Percentiles rank a stretch among this genome's conserved stretches.
phyloP scores from a whole-genome alignment of 768 basidiomycete genomes.

The Suillus decipiens region DNA sequence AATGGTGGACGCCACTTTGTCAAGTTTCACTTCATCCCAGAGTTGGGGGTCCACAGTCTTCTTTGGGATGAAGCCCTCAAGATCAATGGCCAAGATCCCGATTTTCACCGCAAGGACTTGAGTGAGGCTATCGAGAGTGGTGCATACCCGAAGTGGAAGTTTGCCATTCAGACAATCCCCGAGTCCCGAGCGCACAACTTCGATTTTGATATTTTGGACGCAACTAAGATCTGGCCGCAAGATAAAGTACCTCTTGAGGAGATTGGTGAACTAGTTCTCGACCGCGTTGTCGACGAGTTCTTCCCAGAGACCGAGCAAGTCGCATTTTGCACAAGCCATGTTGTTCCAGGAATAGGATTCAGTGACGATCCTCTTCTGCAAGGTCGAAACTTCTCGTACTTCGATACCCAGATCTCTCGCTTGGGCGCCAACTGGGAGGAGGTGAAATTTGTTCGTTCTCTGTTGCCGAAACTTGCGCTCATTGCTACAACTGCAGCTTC shows the following conservation, averaged over 20 bases:
- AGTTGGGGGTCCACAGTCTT: constrained; percentile 81
- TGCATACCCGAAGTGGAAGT: constrained; percentile 72
- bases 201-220: constrained; percentile 86
- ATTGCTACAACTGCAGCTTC: constrained; percentile 46
- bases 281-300: constrained; percentile 69
- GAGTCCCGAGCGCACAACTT: constrained; percentile 77
- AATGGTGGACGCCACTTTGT: constrained; percentile 75
- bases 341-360: constrained; percentile 68
- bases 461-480: background rate
- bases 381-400: constrained; percentile 85
- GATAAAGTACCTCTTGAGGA: constrained; percentile 75
- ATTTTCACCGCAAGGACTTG: constrained; percentile 87
- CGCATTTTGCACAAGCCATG: constrained; percentile 75
- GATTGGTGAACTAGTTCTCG: constrained; percentile 74
- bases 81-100: constrained; percentile 81
- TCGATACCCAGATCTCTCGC: constrained; percentile 81
- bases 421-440: constrained; percentile 81
- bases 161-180: constrained; percentile 66
- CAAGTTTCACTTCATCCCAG: constrained; percentile 84
- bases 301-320: constrained; percentile 89
- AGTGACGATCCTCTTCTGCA: constrained; percentile 81
- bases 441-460: constrained; percentile 32
- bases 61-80: constrained; percentile 93
- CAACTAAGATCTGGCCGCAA: constrained; percentile 86
- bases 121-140: constrained; percentile 79